These are phyloP conservation scores for Lathyrus aphaca DNA, from an alignment of 306 rosid genomes.

Conservation along the genomic window DNA sequence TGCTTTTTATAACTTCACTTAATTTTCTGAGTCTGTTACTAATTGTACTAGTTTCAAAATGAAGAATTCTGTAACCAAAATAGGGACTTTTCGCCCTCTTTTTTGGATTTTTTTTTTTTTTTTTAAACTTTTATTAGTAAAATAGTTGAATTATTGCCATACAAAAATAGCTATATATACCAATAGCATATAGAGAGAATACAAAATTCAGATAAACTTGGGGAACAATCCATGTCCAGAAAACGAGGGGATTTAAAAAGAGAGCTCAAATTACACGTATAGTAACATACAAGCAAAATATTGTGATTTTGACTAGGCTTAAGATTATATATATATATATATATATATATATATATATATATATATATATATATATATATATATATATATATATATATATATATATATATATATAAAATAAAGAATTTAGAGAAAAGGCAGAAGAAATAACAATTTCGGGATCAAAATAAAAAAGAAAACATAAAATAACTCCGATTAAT, in stretches of 20 bases:
- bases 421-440: no score
- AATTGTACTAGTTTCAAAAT: slow-evolving; percentile 17
- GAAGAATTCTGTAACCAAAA: slow-evolving; percentile 27
- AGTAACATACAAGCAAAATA: neutral
- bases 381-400: no score
- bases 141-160: neutral
- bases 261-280: neutral
- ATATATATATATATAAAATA: no score
- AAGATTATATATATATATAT: neutral
- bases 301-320: neutral
- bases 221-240: neutral
- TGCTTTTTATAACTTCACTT: slow-evolving; percentile 26
- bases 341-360: no score
- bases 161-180: neutral
- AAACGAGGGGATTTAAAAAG: neutral
- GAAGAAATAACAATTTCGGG: no score
- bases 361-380: no score
- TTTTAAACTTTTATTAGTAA: neutral
- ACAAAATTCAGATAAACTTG: slow-evolving; percentile 4
- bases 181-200: neutral
- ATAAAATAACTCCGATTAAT: no score
- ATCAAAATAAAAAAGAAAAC: no score
- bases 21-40: slow-evolving; percentile 14
- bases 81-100: neutral
- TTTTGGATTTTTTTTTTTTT: neutral